Percentiles rank a stretch among this genome's conserved stretches.
Conservation (phyloP, 2,329 filamentous ascomycete species). For the Aspergillus viridinutans region DNA sequence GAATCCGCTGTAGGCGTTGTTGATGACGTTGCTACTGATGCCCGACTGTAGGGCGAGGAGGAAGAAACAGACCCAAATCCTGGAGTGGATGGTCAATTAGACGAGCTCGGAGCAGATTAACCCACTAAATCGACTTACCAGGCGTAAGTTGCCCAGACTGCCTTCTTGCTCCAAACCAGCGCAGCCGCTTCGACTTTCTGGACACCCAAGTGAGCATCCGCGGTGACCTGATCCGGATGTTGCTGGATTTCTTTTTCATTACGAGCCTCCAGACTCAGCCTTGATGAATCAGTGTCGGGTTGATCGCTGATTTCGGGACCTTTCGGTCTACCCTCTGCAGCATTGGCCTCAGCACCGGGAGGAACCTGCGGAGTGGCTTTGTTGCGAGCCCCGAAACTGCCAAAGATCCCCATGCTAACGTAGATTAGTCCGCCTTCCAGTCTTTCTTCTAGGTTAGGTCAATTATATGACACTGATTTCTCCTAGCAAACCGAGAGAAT, state of each 20-base stretch:
- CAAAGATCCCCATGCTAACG: background rate
- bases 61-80: conserved; percentile 47
- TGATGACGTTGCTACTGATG: conserved; percentile 41
- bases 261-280: conserved; percentile 23
- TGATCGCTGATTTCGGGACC: background rate
- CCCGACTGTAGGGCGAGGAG: conserved; percentile 43
- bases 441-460: background rate
- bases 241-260: conserved; percentile 26
- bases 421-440: background rate
- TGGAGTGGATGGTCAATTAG: conserved; percentile 19
- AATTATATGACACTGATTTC: background rate
- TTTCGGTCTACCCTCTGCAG: background rate
- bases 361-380: background rate
- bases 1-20: conserved; percentile 52
- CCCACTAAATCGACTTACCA: conserved; percentile 20
- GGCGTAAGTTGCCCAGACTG: conserved; percentile 30
- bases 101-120: background rate
- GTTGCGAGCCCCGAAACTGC: background rate
- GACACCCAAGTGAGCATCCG: conserved; percentile 39
- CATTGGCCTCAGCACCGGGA: background rate
- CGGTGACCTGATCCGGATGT: conserved; percentile 22
- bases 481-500: background rate
- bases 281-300: conserved; percentile 14
- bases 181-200: conserved; percentile 45
- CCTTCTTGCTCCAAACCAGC: conserved; percentile 42